phyloP scores from a whole-genome alignment of 1,284 basidiomycete genomes.

The Cutaneotrichosporon sp. region DNA sequence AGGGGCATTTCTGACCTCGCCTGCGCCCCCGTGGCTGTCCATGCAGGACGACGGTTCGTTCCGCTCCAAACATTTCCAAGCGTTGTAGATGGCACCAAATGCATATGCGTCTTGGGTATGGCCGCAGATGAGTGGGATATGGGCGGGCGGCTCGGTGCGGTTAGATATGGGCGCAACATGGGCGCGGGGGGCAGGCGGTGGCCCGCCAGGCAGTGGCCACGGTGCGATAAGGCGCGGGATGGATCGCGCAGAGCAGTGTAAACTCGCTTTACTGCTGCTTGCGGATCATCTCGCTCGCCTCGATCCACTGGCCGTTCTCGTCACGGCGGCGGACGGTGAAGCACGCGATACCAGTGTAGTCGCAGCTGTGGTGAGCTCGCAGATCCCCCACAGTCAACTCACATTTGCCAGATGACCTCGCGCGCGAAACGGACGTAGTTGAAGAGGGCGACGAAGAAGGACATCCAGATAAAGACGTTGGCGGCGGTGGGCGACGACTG shows the following conservation, averaged over 20 bases:
- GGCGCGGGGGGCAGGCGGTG: too few relatives aligned
- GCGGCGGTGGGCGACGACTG: slow-evolving; percentile 53
- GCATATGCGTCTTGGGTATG: neutral
- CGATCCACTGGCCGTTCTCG: slow-evolving; percentile 62
- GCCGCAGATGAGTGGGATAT: neutral
- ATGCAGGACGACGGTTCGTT: slow-evolving; percentile 29
- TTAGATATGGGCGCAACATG: too few relatives aligned
- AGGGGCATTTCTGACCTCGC: slow-evolving; percentile 36
- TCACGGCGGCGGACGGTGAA: slow-evolving; percentile 82
- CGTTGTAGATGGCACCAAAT: neutral
- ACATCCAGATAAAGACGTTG: slow-evolving; percentile 57
- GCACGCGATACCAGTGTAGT: slow-evolving; percentile 82
- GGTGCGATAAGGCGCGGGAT: too few relatives aligned
- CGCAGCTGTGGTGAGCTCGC: slow-evolving; percentile 51
- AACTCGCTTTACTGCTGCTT: slow-evolving; percentile 5
- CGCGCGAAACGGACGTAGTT: slow-evolving; percentile 74
- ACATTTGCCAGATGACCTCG: slow-evolving; percentile 74
- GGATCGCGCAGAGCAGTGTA: too few relatives aligned
- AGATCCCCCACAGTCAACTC: slow-evolving; percentile 16
- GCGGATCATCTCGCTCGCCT: slow-evolving; percentile 33
- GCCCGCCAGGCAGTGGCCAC: too few relatives aligned
- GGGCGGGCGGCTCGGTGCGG: neutral
- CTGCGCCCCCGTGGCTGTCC: slow-evolving; percentile 16
- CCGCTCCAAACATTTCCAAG: slow-evolving; percentile 33
- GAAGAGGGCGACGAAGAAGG: slow-evolving; percentile 58